Conservation (phyloP, 306 rosid species). For the Lablab purpureus region DNA sequence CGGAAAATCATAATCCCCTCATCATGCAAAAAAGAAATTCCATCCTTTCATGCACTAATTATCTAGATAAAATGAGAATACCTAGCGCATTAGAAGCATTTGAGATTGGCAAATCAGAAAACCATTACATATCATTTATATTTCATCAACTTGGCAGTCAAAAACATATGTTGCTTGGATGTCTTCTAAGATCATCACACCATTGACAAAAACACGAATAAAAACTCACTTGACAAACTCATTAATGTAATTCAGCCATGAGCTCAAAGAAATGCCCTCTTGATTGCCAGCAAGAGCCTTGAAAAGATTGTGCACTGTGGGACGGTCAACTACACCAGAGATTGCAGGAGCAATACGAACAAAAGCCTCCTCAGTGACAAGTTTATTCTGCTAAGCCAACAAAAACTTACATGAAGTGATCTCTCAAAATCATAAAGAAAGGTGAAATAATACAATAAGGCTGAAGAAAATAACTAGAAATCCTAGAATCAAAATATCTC, state of each 20-base stretch:
- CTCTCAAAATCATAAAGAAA: constrained; percentile 38
- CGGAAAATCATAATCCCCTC: not conserved
- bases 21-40: constrained; percentile 31
- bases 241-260: constrained; percentile 80
- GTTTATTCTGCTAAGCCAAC: constrained; percentile 68
- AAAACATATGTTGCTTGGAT: constrained; percentile 37
- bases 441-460: constrained; percentile 9
- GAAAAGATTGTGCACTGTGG: constrained; percentile 84
- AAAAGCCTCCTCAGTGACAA: constrained; percentile 82
- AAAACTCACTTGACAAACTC: constrained; percentile 87
- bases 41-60: constrained; percentile 33
- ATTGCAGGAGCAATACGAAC: constrained; percentile 89
- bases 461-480: not conserved
- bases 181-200: constrained; percentile 31
- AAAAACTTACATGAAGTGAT: constrained; percentile 28
- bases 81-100: constrained; percentile 31
- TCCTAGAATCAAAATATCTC: constrained; percentile 17
- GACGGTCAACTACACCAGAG: constrained; percentile 78
- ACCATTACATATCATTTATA: constrained; percentile 10
- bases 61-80: constrained; percentile 35
- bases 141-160: constrained; percentile 22
- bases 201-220: constrained; percentile 23
- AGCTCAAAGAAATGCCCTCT: constrained; percentile 75
- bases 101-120: constrained; percentile 27
- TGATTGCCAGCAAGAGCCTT: constrained; percentile 86